Percentiles rank a stretch among this genome's conserved stretches.
These are phyloP conservation scores for Aspergillus nomiae DNA, from an alignment of 2,329 filamentous ascomycete genomes.

Conservation along the genomic window DNA sequence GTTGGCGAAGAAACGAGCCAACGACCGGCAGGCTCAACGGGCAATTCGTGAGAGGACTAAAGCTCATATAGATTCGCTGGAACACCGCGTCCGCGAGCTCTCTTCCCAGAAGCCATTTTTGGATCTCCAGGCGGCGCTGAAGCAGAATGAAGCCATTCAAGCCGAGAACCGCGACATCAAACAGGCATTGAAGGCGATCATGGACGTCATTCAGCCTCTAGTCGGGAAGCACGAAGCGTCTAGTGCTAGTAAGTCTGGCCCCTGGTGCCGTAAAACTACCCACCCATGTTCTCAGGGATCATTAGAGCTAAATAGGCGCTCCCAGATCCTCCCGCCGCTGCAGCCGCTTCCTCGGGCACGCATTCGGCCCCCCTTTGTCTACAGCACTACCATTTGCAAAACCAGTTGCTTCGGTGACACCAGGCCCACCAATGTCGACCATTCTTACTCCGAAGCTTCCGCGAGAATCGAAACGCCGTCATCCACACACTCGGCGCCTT, in stretches of 20 bases:
- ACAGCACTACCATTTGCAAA: conserved; percentile 29
- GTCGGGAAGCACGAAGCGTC: conserved; percentile 44
- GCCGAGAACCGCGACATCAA: conserved; percentile 80
- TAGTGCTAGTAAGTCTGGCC: background rate
- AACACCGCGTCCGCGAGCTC: conserved; percentile 72
- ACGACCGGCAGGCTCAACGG: conserved; percentile 85
- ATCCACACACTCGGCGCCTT: conserved; percentile 31
- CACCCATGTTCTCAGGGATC: background rate
- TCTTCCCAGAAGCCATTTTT: conserved; percentile 80
- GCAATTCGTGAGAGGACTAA: conserved; percentile 82
- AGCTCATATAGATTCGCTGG: conserved; percentile 74
- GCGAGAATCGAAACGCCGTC: conserved; percentile 32
- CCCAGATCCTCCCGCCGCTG: conserved; percentile 12
- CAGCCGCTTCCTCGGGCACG: conserved; percentile 18
- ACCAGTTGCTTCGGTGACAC: conserved; percentile 19
- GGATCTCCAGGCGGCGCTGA: conserved; percentile 74
- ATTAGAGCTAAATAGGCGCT: background rate
- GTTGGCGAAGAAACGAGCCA: conserved; percentile 84
- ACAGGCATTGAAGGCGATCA: conserved; percentile 64
- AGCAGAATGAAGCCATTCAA: conserved; percentile 75
- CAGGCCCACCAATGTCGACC: conserved; percentile 17
- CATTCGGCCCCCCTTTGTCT: conserved; percentile 20
- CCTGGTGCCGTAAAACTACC: background rate
- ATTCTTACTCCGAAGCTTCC: conserved; percentile 31
- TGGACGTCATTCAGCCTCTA: conserved; percentile 56